Percentiles rank a stretch among this genome's conserved stretches.
Evolutionary conservation across 2,329 filamentous ascomycete species (phyloP).

Genomic region (Colletotrichum sp.): DNA sequence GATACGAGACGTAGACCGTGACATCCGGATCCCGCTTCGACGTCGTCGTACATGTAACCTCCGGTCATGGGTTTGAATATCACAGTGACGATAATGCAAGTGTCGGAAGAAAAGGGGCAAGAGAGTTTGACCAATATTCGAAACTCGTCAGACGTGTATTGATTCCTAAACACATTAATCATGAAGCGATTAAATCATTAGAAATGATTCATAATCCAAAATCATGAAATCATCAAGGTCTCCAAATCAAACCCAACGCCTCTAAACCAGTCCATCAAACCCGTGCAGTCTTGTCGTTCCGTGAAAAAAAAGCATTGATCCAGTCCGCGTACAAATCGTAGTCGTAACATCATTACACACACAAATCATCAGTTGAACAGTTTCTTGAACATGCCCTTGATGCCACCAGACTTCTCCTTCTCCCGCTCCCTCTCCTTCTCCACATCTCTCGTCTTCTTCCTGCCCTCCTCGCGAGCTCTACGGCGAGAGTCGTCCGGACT

Average conservation of each 20-base stretch:
- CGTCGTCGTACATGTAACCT: neutral
- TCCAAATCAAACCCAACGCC: neutral
- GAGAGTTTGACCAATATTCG: neutral
- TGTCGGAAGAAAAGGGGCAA: neutral
- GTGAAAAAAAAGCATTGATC: conserved; percentile 21
- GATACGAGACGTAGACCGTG: neutral
- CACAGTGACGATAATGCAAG: neutral
- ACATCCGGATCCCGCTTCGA: neutral
- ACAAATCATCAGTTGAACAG: conserved; percentile 33
- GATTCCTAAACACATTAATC: neutral
- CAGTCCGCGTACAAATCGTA: conserved; percentile 36
- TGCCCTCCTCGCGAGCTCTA: neutral
- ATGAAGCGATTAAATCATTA: neutral
- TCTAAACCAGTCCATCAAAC: neutral
- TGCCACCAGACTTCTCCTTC: conserved; percentile 33
- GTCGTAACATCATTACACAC: conserved; percentile 16
- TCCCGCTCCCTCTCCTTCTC: conserved; percentile 30
- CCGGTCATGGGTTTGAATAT: neutral
- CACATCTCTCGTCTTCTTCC: conserved; percentile 15
- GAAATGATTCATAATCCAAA: neutral
- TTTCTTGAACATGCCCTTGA: conserved; percentile 42
- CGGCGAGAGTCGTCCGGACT: conserved; percentile 20
- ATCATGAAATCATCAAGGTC: neutral
- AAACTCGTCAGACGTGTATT: neutral
- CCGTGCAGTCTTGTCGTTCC: neutral